A percentile compares a stretch with the other conserved stretches of the same genome.
These are phyloP conservation scores for Areca catechu DNA, from an alignment of 176 grass and related monocot genomes.

Conservation along the genomic window DNA sequence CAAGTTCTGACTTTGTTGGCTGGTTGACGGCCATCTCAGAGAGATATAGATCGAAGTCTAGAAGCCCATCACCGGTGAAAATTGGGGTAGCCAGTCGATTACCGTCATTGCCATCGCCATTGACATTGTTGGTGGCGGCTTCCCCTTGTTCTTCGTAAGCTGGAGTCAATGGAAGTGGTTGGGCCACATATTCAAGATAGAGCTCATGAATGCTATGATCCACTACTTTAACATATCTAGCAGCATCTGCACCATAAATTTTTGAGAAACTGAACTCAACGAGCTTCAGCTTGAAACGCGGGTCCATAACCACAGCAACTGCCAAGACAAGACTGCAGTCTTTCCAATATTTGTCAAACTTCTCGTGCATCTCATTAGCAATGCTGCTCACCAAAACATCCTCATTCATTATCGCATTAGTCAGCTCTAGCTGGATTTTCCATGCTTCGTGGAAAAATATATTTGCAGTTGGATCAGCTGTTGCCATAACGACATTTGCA, in stretches of 20 bases:
- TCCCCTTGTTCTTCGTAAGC: constrained; percentile 37
- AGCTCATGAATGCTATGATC: constrained; percentile 57
- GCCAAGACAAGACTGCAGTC: constrained; percentile 80
- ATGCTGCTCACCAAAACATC: constrained; percentile 44
- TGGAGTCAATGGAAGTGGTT: constrained; percentile 35
- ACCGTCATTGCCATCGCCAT: constrained; percentile 13
- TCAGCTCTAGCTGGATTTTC: constrained; percentile 76
- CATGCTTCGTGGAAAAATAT: constrained; percentile 84
- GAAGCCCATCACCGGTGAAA: constrained; percentile 33
- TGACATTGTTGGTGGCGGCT: not conserved
- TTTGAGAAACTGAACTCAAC: constrained; percentile 87
- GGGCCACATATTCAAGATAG: constrained; percentile 57
- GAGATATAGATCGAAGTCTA: constrained; percentile 77
- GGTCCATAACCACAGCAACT: constrained; percentile 81
- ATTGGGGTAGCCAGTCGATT: constrained; percentile 11
- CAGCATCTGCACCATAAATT: constrained; percentile 60
- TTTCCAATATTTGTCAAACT: constrained; percentile 92
- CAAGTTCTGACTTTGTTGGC: constrained; percentile 53
- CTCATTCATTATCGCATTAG: constrained; percentile 38
- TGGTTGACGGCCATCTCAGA: constrained; percentile 58
- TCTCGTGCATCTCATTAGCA: constrained; percentile 77
- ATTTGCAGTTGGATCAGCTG: constrained; percentile 61
- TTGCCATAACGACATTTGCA: constrained; percentile 48
- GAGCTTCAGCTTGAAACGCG: constrained; percentile 93
- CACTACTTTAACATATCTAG: constrained; percentile 60